Conservation (phyloP, 2,329 filamentous ascomycete species). For the Penicillium sp. region DNA sequence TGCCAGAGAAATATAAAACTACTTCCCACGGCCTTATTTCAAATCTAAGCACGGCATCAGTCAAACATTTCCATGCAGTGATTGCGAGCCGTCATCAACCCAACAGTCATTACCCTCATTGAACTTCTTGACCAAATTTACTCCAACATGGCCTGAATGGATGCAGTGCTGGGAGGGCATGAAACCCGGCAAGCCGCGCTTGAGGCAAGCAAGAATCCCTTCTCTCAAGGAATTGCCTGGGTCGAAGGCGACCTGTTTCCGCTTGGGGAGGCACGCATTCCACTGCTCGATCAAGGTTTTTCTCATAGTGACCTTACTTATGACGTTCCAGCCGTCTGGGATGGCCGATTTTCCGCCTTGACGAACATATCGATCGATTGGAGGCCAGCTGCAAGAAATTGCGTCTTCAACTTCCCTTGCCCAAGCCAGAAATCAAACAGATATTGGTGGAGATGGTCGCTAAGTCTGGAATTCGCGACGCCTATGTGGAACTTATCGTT, state of each 20-base stretch:
- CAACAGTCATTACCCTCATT: background rate
- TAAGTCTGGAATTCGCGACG: conserved; percentile 51
- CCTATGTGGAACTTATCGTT: conserved; percentile 55
- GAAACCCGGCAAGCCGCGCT: conserved; percentile 33
- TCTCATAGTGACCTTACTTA: conserved; percentile 56
- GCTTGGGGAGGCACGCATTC: conserved; percentile 51
- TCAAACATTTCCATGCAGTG: background rate
- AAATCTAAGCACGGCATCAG: background rate
- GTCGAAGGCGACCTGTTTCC: conserved; percentile 48
- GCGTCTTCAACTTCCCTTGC: conserved; percentile 46
- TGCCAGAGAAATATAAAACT: background rate
- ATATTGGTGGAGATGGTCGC: conserved; percentile 50
- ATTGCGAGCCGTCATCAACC: background rate
- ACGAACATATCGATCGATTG: conserved; percentile 51
- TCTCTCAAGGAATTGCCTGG: conserved; percentile 53
- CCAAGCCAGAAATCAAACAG: conserved; percentile 42
- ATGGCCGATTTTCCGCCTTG: conserved; percentile 55
- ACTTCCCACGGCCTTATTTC: background rate
- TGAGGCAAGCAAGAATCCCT: conserved; percentile 39
- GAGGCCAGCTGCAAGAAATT: conserved; percentile 50
- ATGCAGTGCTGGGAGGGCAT: conserved; percentile 26
- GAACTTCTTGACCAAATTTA: background rate
- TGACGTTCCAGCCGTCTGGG: conserved; percentile 56
- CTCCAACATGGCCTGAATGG: background rate
- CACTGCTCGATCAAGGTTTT: conserved; percentile 55